Base-by-base conservation (phyloP, 768 basidiomycete genomes). In the Boletus subcaerulescens region DNA sequence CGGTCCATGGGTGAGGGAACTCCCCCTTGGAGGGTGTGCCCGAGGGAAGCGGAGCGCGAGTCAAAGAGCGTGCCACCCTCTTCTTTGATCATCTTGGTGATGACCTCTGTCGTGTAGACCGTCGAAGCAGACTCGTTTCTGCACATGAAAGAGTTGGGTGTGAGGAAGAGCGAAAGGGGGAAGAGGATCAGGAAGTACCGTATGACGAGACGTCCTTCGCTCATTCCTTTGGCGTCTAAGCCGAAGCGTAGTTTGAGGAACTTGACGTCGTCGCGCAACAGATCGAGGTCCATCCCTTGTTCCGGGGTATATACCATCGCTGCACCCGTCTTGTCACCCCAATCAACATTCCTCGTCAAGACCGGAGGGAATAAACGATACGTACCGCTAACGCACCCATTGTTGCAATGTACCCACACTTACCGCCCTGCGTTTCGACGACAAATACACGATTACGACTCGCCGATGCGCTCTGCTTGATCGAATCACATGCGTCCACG, bases 381-480 rank as follows among this genome's bases (percentile, higher is more conserved):
- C 92, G 71, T 60, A 96, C 95, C 39, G 96, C 97, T 63, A 99
- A 76, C 8, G 93, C 97, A 49, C 97, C 97, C 80, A 98, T 83
- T 1, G 94, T 87, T 4, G 95, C 94, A 52, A 99, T 84, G 69
- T 95, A 99, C 10, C 97, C 97, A 68, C 92, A 97, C 67, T 89
- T 87, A 10, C 96, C 97, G 46, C 97, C 97, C 71, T 98, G 97
- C 0, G 95, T 98, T 74, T 99, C 96, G 17, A 99, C 93, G 2
- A 98, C 90, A 68, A 99, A 99, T 55, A 98, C 97, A 41, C 97
- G 78, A 71, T 98, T 94, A 58, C 97, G 73, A 66, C 93, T 97
- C 5, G 97, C 96, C 52, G 91, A 91, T 11, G 97, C 97, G 66
- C 93, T 95, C 78, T 99, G 97, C 76, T 95, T 97, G 75, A 99